Conservation (phyloP, 2,329 filamentous ascomycete genomes). For the Berkeleyomyces basicola region DNA sequence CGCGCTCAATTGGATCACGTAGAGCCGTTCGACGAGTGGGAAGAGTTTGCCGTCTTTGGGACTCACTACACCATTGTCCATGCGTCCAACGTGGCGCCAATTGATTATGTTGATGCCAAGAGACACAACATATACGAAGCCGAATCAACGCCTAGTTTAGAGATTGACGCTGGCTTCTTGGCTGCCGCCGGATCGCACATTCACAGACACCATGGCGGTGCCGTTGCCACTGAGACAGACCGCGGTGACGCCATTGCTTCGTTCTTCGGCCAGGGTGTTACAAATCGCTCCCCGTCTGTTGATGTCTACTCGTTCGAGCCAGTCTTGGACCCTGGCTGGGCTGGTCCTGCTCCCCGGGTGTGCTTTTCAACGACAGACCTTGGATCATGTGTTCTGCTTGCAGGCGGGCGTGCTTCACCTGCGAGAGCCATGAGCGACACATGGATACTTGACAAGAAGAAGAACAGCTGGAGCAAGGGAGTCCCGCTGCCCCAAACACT, state of each 20-base stretch:
- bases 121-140: neutral
- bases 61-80: slow-evolving; percentile 70
- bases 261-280: slow-evolving; percentile 13
- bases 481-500: slow-evolving; percentile 52
- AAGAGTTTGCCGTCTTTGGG: slow-evolving; percentile 75
- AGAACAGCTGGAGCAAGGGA: slow-evolving; percentile 42
- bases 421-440: slow-evolving; percentile 51
- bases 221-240: neutral
- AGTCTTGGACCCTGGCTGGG: neutral
- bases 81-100: slow-evolving; percentile 24
- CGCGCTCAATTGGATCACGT: slow-evolving; percentile 47
- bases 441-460: slow-evolving; percentile 49
- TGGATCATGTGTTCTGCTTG: slow-evolving; percentile 41
- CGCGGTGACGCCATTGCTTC: slow-evolving; percentile 6
- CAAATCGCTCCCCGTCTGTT: neutral
- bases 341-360: slow-evolving; percentile 36
- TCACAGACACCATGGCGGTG: slow-evolving; percentile 8
- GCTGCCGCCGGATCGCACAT: neutral
- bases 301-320: neutral
- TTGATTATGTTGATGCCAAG: neutral
- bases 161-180: neutral
- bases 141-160: neutral
- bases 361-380: slow-evolving; percentile 63
- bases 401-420: slow-evolving; percentile 67
- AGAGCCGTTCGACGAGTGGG: slow-evolving; percentile 91